A percentile compares a stretch with the other conserved stretches of the same genome.
Evolutionary conservation across 78 protist species (phyloP).

Genomic region (Tieghemostelium lacteum): DNA sequence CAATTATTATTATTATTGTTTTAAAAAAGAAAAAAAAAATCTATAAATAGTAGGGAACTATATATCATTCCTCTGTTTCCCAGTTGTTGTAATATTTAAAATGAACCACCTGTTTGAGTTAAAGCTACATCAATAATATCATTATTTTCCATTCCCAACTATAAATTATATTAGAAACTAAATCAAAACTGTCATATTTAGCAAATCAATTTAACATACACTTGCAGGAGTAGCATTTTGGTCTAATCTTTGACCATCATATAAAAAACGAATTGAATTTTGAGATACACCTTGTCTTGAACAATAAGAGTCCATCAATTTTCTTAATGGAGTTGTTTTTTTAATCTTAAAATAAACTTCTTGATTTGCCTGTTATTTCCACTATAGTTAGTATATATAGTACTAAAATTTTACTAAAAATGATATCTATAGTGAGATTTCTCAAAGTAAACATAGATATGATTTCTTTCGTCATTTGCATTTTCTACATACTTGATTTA

Average conservation of each 20-base stretch:
- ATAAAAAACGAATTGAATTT: conserved; percentile 76
- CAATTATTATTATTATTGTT: no score
- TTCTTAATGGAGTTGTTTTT: conserved; percentile 56
- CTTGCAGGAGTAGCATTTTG: conserved; percentile 61
- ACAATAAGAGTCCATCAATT: conserved; percentile 61
- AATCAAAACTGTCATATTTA: not conserved
- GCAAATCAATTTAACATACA: conserved; percentile 4
- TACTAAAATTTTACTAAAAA: no score
- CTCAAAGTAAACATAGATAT: not conserved
- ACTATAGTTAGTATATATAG: not conserved
- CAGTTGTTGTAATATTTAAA: no score
- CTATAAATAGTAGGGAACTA: no score
- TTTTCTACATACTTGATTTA: conserved; percentile 15
- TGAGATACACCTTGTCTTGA: conserved; percentile 47
- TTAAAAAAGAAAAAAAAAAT: no score
- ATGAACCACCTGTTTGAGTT: conserved; percentile 63
- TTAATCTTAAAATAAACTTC: conserved; percentile 82
- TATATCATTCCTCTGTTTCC: no score
- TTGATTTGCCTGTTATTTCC: no score
- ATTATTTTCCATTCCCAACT: conserved; percentile 74
- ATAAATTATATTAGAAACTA: not conserved
- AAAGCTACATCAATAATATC: conserved; percentile 71
- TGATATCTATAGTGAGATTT: not conserved
- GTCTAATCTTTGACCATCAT: conserved; percentile 77
- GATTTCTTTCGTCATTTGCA: not conserved